Base-by-base conservation (phyloP, 1,284 basidiomycete species). In the Moniliophthora roreri region DNA sequence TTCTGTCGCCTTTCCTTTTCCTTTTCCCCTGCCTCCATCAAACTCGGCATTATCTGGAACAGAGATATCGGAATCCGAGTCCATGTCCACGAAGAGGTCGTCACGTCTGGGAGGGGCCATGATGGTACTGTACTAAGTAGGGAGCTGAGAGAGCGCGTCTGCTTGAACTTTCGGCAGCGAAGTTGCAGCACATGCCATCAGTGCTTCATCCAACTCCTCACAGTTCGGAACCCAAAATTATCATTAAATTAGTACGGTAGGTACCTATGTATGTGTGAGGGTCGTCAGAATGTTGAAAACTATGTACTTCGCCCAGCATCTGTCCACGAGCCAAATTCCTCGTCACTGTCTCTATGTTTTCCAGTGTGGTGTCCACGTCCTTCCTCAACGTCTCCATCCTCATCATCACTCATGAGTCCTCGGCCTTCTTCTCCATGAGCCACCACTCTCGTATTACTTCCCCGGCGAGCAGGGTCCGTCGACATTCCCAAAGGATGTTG, bases 21-120 rank as follows among this genome's bases (percentile, higher is more conserved):
- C 74, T 60, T 79, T 80, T 4, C 70, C 76, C 55, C 77, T 76
- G 20, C 59, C 52, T 3, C 44, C 55, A 16, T 65, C 66, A 21
- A 53, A 56, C 34, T 34, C 49, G 8, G 66, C 58, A 40, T 66
- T 65, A 20, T 58, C 63, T 35, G 71, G 69, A 4, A 71, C 47
- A 26, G 71, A 73, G 24, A 71, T 65, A 45, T 73, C 71, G 26
- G 71, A 73, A 55, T 75, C 71, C 21, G 73, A 73, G 57, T 75
- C 71, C n/a, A 65, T 61, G 16, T 72, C 70, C 67, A 74, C 72
- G 52, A 58, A 28, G 24, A 21, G 16, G 40, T 52, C 39, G 50
- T 45, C n/a, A 2, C 3, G 36, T 40, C 40, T 50, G 5, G 44
- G 44, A 46, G 44, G 44, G 8, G 41, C 18, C 44, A 46, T 46